A percentile compares a stretch with the other conserved stretches of the same genome.
These are phyloP conservation scores for Cordyceps pruinosa DNA, from an alignment of 2,329 filamentous ascomycete species.

Conservation along the genomic window DNA sequence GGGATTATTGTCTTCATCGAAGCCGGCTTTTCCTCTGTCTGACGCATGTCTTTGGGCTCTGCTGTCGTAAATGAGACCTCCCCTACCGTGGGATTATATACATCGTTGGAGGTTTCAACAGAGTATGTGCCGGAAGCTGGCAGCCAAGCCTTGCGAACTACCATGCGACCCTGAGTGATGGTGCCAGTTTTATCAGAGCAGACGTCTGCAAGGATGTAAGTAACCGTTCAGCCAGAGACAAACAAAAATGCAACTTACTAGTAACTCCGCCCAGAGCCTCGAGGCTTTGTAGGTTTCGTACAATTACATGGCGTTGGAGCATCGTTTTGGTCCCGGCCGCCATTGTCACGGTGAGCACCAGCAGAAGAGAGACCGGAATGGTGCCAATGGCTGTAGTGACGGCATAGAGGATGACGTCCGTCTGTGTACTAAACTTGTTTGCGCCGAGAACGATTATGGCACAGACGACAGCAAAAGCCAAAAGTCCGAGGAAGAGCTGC, in stretches of 20 bases:
- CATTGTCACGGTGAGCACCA: slow-evolving; percentile 49
- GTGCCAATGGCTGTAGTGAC: slow-evolving; percentile 36
- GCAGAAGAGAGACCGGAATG: slow-evolving; percentile 38
- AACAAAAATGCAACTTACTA: slow-evolving; percentile 26
- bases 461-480: slow-evolving; percentile 44
- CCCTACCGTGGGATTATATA: slow-evolving; percentile 23
- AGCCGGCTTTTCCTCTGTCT: slow-evolving; percentile 11
- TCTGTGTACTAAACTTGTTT: slow-evolving; percentile 28
- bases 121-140: slow-evolving; percentile 27
- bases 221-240: neutral
- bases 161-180: slow-evolving; percentile 29
- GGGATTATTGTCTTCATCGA: slow-evolving; percentile 22
- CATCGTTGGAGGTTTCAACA: slow-evolving; percentile 23
- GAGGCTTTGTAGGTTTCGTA: slow-evolving; percentile 39
- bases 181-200: slow-evolving; percentile 28
- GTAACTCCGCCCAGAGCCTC: slow-evolving; percentile 45
- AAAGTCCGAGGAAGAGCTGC: slow-evolving; percentile 59
- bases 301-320: slow-evolving; percentile 40
- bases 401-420: slow-evolving; percentile 31
- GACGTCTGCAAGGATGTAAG: slow-evolving; percentile 17
- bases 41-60: slow-evolving; percentile 15
- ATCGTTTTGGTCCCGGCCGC: slow-evolving; percentile 41
- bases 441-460: slow-evolving; percentile 33
- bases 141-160: slow-evolving; percentile 26
- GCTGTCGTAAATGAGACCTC: slow-evolving; percentile 15